Evolutionary conservation across 176 grass and related monocot genomes (phyloP), one percentile per base, ranked within the genome.

Genomic region (Avena insularis): DNA sequence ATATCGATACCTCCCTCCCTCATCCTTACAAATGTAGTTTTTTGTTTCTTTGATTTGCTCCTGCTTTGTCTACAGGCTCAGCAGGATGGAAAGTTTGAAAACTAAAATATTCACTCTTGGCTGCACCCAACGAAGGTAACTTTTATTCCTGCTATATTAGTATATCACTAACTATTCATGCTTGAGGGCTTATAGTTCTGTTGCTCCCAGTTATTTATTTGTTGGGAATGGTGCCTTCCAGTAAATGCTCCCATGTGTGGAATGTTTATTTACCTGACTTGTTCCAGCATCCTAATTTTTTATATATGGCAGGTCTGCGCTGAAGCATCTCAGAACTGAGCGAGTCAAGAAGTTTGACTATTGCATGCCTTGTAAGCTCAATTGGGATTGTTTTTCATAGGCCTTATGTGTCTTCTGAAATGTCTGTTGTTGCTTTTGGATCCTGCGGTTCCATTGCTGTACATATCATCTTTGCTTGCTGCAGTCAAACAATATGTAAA

Each of bases 361-460:
- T 79, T 98, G 96, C 86, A 93, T 94, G 91, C 96, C 96, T 12
- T 96, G 93, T 98, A 91, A 98, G 93, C 90, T 62, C 55, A 82
- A 55, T 80, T 58, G 25, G 57, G 21, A 74, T 87, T 63, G 45
- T 46, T 65, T 90, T 81, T 49, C 15, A 7, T 82, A 61, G n/a
- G 55, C 45, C 10, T 83, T 82, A 25, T 74, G 10, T 61, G 71
- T 83, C 33, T 55, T 8, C 17, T 31, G 47, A 71, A 77, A 86
- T 90, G 71, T 58, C 66, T 75, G 29, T 46, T 85, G 9, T 66
- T 77, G 23, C 40, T 85, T 77, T 85, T 50, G 21, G 33, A 51
- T 80, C 35, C 49, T 57, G 64, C 19, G 55, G 45, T 65, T 81
- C 72, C 19, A 29, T 58, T 89, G 63, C 66, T 73, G 65, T 89